These are phyloP conservation scores for Massariosphaeria phaeospora DNA, from an alignment of 495 filamentous ascomycete species.

Conservation along the genomic window DNA sequence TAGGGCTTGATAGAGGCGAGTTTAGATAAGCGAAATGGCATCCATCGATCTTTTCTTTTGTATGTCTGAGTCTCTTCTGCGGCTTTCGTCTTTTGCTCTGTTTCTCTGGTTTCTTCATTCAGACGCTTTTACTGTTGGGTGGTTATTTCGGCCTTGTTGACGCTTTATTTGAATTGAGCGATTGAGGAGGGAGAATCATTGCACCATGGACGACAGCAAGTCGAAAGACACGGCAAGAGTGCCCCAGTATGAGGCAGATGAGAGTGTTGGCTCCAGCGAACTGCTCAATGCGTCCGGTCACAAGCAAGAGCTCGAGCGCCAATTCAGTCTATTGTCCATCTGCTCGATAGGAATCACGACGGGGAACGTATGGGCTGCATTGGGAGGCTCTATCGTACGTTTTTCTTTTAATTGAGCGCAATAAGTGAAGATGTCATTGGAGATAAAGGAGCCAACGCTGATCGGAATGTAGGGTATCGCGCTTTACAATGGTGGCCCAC, in stretches of 20 bases:
- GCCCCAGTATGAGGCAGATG: slow-evolving; percentile 15
- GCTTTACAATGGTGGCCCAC: slow-evolving; percentile 52
- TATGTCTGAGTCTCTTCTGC: too few species aligned
- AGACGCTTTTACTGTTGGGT: too few species aligned
- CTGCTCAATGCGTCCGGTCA: slow-evolving; percentile 55
- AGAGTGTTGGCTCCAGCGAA: slow-evolving; percentile 22
- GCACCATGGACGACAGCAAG: too few species aligned
- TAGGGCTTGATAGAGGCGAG: too few species aligned
- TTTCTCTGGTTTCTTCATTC: too few species aligned
- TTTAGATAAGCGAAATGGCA: too few species aligned
- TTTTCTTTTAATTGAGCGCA: not conserved
- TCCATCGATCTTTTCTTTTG: too few species aligned
- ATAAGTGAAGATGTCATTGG: not conserved
- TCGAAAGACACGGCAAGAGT: not conserved
- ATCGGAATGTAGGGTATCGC: slow-evolving; percentile 27
- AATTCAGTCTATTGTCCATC: slow-evolving; percentile 56
- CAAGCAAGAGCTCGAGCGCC: slow-evolving; percentile 55
- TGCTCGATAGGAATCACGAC: slow-evolving; percentile 53
- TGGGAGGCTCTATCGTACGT: slow-evolving; percentile 51
- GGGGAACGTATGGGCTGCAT: slow-evolving; percentile 57
- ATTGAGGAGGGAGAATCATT: too few species aligned
- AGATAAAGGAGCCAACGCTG: slow-evolving; percentile 1
- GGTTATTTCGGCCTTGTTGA: too few species aligned
- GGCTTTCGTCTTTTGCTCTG: too few species aligned
- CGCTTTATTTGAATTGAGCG: too few species aligned